These are phyloP conservation scores for Primulina eburnea DNA, from an alignment of 257 asterid genomes.

Conservation along the genomic window DNA sequence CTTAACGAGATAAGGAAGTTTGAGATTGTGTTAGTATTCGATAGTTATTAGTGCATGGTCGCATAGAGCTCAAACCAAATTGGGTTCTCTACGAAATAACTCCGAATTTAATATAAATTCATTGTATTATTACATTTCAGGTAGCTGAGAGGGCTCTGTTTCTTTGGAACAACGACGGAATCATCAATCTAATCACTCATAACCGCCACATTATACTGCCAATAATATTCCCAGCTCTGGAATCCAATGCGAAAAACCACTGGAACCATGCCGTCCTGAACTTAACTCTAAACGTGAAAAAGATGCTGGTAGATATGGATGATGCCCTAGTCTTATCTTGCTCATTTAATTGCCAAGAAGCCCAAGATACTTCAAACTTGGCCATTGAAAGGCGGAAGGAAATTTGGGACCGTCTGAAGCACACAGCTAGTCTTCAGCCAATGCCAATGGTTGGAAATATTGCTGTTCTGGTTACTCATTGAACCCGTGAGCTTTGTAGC, in stretches of 20 bases:
- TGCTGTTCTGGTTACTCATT: constrained; percentile 47
- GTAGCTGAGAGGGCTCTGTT: constrained; percentile 49
- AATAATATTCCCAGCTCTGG: constrained; percentile 43
- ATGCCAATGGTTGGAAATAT: constrained; percentile 45
- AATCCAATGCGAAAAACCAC: constrained; percentile 33
- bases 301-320: constrained; percentile 40
- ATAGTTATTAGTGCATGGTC: not conserved
- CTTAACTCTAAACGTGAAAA: constrained; percentile 36
- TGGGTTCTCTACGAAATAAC: not conserved
- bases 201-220: constrained; percentile 46
- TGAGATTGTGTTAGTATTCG: not conserved
- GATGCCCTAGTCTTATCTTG: constrained; percentile 31
- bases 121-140: constrained; percentile 15
- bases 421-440: constrained; percentile 37
- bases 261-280: constrained; percentile 46
- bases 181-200: constrained; percentile 36
- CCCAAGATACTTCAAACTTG: constrained; percentile 25
- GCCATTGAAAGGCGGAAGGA: constrained; percentile 33
- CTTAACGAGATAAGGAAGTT: not conserved
- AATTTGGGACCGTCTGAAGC: constrained; percentile 41
- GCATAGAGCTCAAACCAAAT: not conserved
- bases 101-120: not conserved
- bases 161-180: constrained; percentile 38
- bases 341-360: constrained; percentile 32
- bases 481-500: not conserved